Percentiles rank a stretch among this genome's conserved stretches.
Evolutionary conservation across 2,329 filamentous ascomycete genomes (phyloP).

Genomic region (Neospermospora avenae): DNA sequence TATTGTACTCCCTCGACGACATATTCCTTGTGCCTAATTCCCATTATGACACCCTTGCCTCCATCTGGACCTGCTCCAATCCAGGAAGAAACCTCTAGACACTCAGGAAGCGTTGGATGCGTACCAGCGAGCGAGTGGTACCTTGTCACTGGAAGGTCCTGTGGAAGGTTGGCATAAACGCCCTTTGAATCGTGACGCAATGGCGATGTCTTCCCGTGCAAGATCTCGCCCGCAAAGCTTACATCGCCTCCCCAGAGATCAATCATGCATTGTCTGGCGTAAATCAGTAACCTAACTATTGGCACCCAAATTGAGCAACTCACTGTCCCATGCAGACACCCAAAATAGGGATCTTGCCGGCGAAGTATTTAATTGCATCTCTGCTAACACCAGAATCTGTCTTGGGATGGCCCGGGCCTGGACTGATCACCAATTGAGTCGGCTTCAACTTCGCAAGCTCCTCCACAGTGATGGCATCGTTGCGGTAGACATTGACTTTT

Average conservation of each 20-base stretch:
- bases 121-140: slow-evolving; percentile 97
- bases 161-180: slow-evolving; percentile 78
- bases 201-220: slow-evolving; percentile 95
- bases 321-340: slow-evolving; percentile 99
- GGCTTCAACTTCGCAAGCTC: slow-evolving; percentile 80
- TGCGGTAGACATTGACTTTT: slow-evolving; percentile 82
- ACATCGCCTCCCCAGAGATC: slow-evolving; percentile 90
- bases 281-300: slow-evolving; percentile 13
- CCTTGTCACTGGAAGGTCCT: slow-evolving; percentile 82
- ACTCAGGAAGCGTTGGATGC: slow-evolving; percentile 78
- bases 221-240: slow-evolving; percentile 88
- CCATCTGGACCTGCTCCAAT: slow-evolving; percentile 72
- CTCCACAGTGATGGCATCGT: slow-evolving; percentile 85
- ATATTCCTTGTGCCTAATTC: slow-evolving; percentile 87
- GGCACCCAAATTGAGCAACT: slow-evolving; percentile 38
- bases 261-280: slow-evolving; percentile 82
- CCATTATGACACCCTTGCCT: slow-evolving; percentile 88
- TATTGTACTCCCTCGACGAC: slow-evolving; percentile 97
- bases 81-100: slow-evolving; percentile 88
- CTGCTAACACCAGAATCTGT: slow-evolving; percentile 93
- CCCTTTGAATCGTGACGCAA: slow-evolving; percentile 87
- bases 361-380: slow-evolving; percentile 85
- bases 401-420: slow-evolving; percentile 87
- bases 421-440: slow-evolving; percentile 91
- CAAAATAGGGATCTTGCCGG: slow-evolving; percentile 89